Evolutionary conservation across 805 yeast species (phyloP).

Genomic region (Blastobotrys peoriensis): DNA sequence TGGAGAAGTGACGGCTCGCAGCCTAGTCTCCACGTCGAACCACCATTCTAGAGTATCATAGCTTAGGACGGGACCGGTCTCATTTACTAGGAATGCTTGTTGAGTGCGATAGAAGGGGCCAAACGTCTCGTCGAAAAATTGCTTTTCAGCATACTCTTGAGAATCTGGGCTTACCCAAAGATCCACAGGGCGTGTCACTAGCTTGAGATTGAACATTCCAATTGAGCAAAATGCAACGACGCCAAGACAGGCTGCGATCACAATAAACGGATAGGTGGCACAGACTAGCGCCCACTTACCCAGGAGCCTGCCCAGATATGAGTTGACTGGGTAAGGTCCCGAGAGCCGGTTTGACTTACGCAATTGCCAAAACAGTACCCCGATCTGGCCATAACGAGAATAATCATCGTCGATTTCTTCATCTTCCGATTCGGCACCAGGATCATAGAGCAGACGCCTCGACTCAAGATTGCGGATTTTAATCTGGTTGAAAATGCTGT

Average conservation of each 20-base stretch:
- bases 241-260: conserved; percentile 39
- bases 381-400: background rate
- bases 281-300: conserved; percentile 51
- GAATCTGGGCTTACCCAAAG: conserved; percentile 86
- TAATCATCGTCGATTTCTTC: conserved; percentile 24
- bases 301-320: conserved; percentile 43
- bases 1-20: conserved; percentile 32
- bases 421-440: conserved; percentile 29
- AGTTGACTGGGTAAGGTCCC: conserved; percentile 42
- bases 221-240: conserved; percentile 43
- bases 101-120: conserved; percentile 91
- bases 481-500: background rate
- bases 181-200: conserved; percentile 76
- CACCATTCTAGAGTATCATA: conserved; percentile 81
- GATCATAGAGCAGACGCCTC: conserved; percentile 35
- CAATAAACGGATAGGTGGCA: conserved; percentile 51
- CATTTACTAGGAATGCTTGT: conserved; percentile 69
- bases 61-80: conserved; percentile 57
- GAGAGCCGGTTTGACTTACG: conserved; percentile 10
- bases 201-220: conserved; percentile 45
- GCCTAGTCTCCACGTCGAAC: conserved; percentile 67
- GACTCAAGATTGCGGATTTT: conserved; percentile 12
- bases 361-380: conserved; percentile 10
- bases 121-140: conserved; percentile 67
- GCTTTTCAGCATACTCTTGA: conserved; percentile 59